Evolutionary conservation across 495 filamentous ascomycete species (phyloP).

Genomic region (Neohortaea acidophila): DNA sequence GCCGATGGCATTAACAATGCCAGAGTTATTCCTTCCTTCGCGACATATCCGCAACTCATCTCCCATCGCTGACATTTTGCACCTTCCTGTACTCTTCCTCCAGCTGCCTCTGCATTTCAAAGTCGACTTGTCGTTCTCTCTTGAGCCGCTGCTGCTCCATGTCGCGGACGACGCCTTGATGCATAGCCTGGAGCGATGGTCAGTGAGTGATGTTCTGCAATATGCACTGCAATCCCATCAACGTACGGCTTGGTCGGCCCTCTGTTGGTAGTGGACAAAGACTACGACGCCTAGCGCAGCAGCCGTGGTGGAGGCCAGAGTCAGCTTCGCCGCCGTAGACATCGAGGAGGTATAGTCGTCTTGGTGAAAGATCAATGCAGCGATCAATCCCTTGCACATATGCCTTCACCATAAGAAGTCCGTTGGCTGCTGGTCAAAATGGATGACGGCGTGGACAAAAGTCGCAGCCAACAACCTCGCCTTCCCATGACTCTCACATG

Average conservation of each 20-base stretch:
- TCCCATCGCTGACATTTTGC: conserved; percentile 43
- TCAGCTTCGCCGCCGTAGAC: conserved; percentile 81
- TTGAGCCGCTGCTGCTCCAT: conserved; percentile 88
- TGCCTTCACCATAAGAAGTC: not conserved
- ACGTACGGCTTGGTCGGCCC: conserved; percentile 68
- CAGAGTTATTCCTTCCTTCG: too few species aligned
- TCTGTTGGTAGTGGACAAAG: conserved; percentile 81
- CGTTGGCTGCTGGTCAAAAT: too few species aligned
- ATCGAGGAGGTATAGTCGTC: conserved; percentile 41
- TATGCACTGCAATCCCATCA: too few species aligned
- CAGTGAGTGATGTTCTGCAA: not conserved
- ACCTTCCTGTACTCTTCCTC: conserved; percentile 84
- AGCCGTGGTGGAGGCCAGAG: conserved; percentile 59
- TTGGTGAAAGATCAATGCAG: not conserved
- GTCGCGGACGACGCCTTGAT: conserved; percentile 82
- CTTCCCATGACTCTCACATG: too few species aligned
- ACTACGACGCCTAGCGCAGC: conserved; percentile 61
- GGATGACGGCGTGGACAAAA: too few species aligned
- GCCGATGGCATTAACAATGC: too few species aligned
- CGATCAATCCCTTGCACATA: too few species aligned
- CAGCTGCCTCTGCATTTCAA: conserved; percentile 72
- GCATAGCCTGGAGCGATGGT: conserved; percentile 59
- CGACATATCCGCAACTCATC: too few species aligned
- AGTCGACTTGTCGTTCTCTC: conserved; percentile 67
- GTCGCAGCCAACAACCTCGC: too few species aligned